Evolutionary conservation across 768 basidiomycete species (phyloP).

Genomic region (Leccinellum albellum): DNA sequence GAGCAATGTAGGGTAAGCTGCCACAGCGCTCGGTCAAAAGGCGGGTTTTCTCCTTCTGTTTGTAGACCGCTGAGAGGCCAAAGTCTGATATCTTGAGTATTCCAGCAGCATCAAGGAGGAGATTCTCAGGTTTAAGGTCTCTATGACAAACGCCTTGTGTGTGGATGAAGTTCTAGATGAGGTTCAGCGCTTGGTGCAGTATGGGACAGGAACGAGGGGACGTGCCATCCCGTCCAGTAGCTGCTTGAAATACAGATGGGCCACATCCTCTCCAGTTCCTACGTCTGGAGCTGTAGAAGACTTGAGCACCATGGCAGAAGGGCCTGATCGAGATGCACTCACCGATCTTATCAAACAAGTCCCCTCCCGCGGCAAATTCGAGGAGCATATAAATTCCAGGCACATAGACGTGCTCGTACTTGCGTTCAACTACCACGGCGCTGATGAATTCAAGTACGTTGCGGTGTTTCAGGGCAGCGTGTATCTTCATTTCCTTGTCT

Average conservation of each 20-base stretch:
- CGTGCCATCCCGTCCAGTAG: constrained; percentile 75
- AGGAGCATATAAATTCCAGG: constrained; percentile 91
- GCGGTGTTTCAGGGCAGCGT: constrained; percentile 69
- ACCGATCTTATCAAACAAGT: constrained; percentile 99
- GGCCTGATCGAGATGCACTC: constrained; percentile 24
- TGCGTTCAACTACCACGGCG: constrained; percentile 67
- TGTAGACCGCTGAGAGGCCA: constrained; percentile 87
- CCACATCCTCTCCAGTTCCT: constrained; percentile 81
- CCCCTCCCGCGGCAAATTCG: constrained; percentile 90
- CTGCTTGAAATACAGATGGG: constrained; percentile 88
- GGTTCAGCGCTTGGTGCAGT: neutral
- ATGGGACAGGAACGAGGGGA: constrained; percentile 1
- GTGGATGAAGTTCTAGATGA: constrained; percentile 74
- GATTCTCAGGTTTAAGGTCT: constrained; percentile 95
- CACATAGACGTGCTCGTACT: constrained; percentile 52
- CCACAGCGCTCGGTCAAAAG: constrained; percentile 80
- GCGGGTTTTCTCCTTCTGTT: constrained; percentile 77
- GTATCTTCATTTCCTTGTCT: constrained; percentile 91
- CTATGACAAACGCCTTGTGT: constrained; percentile 89
- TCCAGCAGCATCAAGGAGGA: constrained; percentile 81
- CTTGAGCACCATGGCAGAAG: neutral
- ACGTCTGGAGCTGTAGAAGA: constrained; percentile 73
- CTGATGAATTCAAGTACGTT: constrained; percentile 85
- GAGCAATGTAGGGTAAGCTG: constrained; percentile 91
- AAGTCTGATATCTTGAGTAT: constrained; percentile 94